A percentile compares a stretch with the other conserved stretches of the same genome.
Conservation (phyloP, 345 rosid genomes). For the Arabidopsis arenosa region DNA sequence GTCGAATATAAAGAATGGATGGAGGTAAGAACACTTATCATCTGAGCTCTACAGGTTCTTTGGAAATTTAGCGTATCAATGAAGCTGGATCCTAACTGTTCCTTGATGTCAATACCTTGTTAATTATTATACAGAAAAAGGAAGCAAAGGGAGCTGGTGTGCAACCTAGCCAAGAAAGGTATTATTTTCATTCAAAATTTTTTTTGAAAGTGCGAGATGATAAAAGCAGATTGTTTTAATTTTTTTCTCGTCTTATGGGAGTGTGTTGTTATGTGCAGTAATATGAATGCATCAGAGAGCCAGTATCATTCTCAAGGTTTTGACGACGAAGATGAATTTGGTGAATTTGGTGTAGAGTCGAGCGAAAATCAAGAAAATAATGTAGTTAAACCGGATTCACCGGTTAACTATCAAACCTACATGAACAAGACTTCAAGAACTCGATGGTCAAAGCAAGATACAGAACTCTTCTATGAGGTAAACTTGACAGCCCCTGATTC, state of each 20-base stretch:
- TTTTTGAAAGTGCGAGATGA: background rate
- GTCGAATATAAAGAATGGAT: constrained; percentile 67
- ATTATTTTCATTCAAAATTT: background rate
- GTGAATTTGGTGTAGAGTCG: constrained; percentile 47
- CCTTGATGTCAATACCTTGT: constrained; percentile 2
- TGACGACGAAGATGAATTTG: constrained; percentile 46
- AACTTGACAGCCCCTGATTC: constrained; percentile 5
- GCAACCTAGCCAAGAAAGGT: constrained; percentile 58
- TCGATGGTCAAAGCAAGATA: constrained; percentile 87
- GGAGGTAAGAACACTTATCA: constrained; percentile 52
- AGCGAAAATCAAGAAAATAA: constrained; percentile 28
- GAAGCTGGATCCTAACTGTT: constrained; percentile 14
- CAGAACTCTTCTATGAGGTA: constrained; percentile 84
- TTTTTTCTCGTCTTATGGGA: background rate
- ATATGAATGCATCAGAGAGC: constrained; percentile 43
- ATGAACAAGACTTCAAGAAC: constrained; percentile 64
- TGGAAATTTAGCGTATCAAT: background rate
- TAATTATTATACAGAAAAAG: constrained; percentile 54
- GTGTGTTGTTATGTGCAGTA: constrained; percentile 49
- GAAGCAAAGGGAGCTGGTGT: constrained; percentile 55
- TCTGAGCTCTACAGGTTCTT: background rate
- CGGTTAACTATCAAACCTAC: constrained; percentile 69
- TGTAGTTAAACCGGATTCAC: constrained; percentile 37
- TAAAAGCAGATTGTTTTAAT: background rate
- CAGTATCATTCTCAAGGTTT: constrained; percentile 49